A percentile compares a stretch with the other conserved stretches of the same genome.
phyloP scores from a whole-genome alignment of 805 yeast genomes.

The Sporopachydermia quercuum region DNA sequence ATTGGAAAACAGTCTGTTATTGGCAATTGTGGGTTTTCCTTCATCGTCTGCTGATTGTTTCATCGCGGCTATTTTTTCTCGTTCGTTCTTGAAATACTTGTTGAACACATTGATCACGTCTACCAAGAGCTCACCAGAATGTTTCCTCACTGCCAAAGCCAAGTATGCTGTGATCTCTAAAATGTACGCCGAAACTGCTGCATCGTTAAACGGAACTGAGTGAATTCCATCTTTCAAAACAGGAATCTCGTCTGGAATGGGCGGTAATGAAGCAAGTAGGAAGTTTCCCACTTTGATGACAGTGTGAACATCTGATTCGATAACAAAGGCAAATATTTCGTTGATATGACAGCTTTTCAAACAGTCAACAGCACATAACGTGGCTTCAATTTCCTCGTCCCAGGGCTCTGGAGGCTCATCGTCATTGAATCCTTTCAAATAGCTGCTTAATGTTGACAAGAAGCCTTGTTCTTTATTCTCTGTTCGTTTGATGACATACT shows the following conservation, averaged over 20 bases:
- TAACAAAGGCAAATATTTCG: conserved; percentile 29
- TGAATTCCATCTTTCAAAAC: too few species aligned
- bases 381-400: conserved; percentile 80
- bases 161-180: too few species aligned
- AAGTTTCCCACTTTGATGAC: not conserved
- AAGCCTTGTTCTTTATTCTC: conserved; percentile 62
- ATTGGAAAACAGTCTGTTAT: too few species aligned
- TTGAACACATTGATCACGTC: not conserved
- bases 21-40: too few species aligned
- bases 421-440: conserved; percentile 74
- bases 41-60: too few species aligned
- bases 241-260: too few species aligned
- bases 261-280: too few species aligned
- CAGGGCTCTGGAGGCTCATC: conserved; percentile 80
- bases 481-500: conserved; percentile 44
- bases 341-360: conserved; percentile 52
- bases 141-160: too few species aligned
- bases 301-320: not conserved
- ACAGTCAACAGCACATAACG: conserved; percentile 73
- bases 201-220: too few species aligned
- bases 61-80: too few species aligned
- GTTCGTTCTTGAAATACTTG: not conserved
- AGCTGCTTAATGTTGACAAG: conserved; percentile 85
- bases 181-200: too few species aligned
- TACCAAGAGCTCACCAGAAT: too few species aligned